Percentiles rank a stretch among this genome's conserved stretches.
These are phyloP conservation scores for Sclerotinia nivalis DNA, from an alignment of 2,329 filamentous ascomycete genomes.

Conservation along the genomic window DNA sequence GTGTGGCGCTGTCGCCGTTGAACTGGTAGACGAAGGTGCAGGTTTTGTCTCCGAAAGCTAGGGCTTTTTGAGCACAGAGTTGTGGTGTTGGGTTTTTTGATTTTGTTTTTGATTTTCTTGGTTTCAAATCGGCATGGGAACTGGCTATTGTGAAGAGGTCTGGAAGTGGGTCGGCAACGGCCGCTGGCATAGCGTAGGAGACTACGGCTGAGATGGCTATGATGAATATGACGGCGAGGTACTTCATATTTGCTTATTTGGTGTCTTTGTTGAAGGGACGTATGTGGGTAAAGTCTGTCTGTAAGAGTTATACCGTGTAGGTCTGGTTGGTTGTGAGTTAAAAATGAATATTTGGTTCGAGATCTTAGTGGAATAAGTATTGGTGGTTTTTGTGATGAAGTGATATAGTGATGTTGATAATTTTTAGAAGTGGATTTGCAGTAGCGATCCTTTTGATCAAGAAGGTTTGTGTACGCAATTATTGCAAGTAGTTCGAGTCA, in stretches of 20 bases:
- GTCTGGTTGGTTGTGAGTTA: not conserved
- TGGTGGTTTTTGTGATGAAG: not conserved
- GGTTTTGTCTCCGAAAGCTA: not conserved
- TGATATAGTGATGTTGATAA: not conserved
- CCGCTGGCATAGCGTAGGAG: not conserved
- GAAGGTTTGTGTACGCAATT: not conserved
- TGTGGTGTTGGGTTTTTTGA: not conserved
- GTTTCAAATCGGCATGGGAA: rapidly evolving
- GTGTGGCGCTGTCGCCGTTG: not conserved
- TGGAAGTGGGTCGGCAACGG: not conserved
- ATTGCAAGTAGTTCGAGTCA: not conserved
- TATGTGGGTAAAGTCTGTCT: not conserved
- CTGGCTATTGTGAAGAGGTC: not conserved
- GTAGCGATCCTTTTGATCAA: not conserved
- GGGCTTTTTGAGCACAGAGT: not conserved
- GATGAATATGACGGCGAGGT: not conserved
- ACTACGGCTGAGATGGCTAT: not conserved
- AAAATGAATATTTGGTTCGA: not conserved
- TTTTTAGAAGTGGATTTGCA: not conserved
- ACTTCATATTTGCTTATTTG: not conserved
- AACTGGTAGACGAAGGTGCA: constrained; percentile 6
- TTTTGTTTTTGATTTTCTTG: not conserved
- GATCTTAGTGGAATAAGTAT: not conserved
- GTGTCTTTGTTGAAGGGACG: not conserved
- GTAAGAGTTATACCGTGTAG: not conserved